These are phyloP conservation scores for Zygoascus sp. DNA, from an alignment of 1,139 yeast genomes.

Conservation along the genomic window DNA sequence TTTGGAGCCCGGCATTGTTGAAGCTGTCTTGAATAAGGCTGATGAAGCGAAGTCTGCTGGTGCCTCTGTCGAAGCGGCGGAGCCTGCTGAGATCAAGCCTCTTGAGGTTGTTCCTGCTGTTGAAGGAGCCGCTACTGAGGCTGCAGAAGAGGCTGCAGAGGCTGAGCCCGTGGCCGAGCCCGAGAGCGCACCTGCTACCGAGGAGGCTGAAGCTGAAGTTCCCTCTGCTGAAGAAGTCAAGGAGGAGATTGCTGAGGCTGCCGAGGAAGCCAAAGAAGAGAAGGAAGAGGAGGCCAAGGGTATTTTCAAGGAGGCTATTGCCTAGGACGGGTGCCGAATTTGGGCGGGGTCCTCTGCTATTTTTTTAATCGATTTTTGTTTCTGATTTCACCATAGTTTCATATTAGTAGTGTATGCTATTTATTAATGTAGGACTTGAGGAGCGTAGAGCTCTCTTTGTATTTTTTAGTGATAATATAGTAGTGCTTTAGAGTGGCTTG, in stretches of 20 bases:
- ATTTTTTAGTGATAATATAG: not conserved
- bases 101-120: conserved; percentile 7
- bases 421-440: not conserved
- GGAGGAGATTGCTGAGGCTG: conserved; percentile 9
- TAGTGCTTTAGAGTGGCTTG: not conserved
- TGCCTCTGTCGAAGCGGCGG: not conserved
- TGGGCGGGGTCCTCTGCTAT: not conserved
- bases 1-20: conserved; percentile 11
- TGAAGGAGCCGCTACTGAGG: conserved; percentile 13
- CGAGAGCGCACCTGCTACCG: not conserved
- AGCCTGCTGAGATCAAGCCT: conserved; percentile 1
- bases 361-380: conserved; percentile 3
- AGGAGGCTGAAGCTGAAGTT: conserved; percentile 10
- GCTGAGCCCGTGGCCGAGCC: conserved; percentile 19
- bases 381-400: conserved; percentile 4
- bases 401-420: conserved; percentile 3
- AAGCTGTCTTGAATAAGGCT: conserved; percentile 12
- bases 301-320: conserved; percentile 24
- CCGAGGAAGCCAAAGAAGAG: conserved; percentile 21
- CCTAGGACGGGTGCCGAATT: no score
- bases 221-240: conserved; percentile 6
- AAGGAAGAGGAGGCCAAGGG: conserved; percentile 22
- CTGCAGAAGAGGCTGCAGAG: conserved; percentile 14
- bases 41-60: conserved; percentile 6
- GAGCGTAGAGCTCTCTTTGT: not conserved